Conservation (phyloP, 345 rosid species). For the Syzygium oleosum region DNA sequence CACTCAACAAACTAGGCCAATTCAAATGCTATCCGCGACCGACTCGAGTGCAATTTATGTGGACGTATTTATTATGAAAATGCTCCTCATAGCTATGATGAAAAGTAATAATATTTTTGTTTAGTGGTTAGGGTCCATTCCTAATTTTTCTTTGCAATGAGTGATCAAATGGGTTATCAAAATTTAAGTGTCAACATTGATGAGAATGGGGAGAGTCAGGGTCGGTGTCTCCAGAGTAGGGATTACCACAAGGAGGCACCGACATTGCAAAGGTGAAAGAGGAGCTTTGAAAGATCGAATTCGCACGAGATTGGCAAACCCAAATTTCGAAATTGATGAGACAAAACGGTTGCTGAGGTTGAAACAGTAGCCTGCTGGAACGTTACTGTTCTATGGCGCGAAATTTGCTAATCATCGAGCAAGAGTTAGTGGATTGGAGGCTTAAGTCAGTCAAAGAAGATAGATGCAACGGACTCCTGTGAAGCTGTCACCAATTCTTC, state of each 20-base stretch:
- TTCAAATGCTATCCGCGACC: neutral
- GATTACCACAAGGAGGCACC: constrained; percentile 5
- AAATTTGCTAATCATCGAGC: constrained; percentile 48
- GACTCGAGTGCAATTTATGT: neutral
- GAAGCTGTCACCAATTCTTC: neutral
- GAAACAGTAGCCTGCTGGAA: constrained; percentile 30
- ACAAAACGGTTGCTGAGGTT: constrained; percentile 12
- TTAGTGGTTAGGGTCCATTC: neutral
- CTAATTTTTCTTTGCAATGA: neutral
- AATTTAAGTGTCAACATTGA: neutral
- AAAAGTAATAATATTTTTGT: no score
- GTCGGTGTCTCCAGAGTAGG: constrained; percentile 18
- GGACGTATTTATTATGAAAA: neutral
- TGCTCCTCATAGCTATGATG: neutral
- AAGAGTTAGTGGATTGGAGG: constrained; percentile 32
- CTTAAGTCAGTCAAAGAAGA: constrained; percentile 12
- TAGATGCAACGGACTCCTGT: neutral
- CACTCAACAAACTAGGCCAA: neutral
- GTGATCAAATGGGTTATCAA: neutral
- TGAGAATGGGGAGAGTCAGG: constrained; percentile 8
- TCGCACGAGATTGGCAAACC: constrained; percentile 1
- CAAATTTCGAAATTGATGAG: constrained; percentile 14
- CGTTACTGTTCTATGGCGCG: constrained; percentile 31
- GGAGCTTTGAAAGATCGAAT: constrained; percentile 13
- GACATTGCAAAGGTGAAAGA: constrained; percentile 10